Base-by-base conservation (phyloP, 2,329 filamentous ascomycete species). In the Aspergillus carbonarius region DNA sequence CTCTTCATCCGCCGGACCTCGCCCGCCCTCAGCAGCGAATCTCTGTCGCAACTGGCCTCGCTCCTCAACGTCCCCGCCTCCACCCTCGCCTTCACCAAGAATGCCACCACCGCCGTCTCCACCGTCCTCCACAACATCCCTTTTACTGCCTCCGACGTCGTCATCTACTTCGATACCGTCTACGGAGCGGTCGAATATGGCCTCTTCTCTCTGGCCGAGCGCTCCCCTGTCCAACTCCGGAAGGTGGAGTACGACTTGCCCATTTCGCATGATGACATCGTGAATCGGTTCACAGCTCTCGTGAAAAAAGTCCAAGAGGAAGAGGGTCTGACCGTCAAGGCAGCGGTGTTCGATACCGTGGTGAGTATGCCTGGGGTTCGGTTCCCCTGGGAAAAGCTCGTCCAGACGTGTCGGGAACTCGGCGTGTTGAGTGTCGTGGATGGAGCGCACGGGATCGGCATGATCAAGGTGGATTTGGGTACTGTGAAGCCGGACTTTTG, bases 371-470 rank as follows among this genome's bases (percentile, higher is more conserved):
- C 93, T 0, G 93, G 91, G 0, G 82, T 96, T 0, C 78, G 87
- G 2, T 86, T 96, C 66, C 93, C 93, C 0, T 96, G 90, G 75
- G 87, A 93, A 71, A 75, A 73, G 1, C 76, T 96, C 57, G 82
- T 84, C 1, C 72, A 74, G 7, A 81, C 84, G 0, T 96, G 92
- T 72, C 83, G 81, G 46, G 83, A 88, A 57, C 78, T 88, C 23
- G 85, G 83, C 0, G 78, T 97, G 3, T 70, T 93, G 55, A 92
- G 88, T 66, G 78, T 91, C 18, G 80, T 97, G 37, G 93, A 98
- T 71, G 93, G 85, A 15, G 93, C 93, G 0, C 93, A 98, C 74
- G 88, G 89, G 1, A 78, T 96, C 23, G 93, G 93, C 1, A 89
- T 95, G 74, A 82, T 96, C 7, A 80, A 83, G 1, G 74, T 97